Base-by-base conservation (phyloP, 768 basidiomycete species). In the Leucosporidium scottii region DNA sequence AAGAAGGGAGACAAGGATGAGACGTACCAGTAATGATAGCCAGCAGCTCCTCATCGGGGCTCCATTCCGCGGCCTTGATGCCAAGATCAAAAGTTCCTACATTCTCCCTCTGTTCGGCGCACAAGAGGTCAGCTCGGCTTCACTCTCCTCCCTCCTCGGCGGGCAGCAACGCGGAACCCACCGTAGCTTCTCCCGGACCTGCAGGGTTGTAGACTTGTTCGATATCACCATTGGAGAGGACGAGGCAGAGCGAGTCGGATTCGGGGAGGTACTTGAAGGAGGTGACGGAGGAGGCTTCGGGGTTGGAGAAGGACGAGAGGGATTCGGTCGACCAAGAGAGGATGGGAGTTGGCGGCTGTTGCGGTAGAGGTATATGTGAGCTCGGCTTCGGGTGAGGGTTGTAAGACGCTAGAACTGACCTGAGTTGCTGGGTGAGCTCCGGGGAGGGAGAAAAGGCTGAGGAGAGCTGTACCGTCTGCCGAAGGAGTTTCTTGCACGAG, bases 1-100 rank as follows among this genome's bases (percentile, higher is more conserved):
- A 34, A 10, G 34, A 34, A 10, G 39, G 39, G 6, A 44, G 39
- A 44, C 8, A 17, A 15, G 39, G 15, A 13, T 2, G 20, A 23
- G 34, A 67, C 80, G 57, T 67, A 87, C 92, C 89, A 54, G 91
- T 96, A 9, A 89, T 81, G 27, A 97, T 81, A 1, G 85, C 85
- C 18, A 99, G 81, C n/a, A 90, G 79, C 12, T 90, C 86, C 64
- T 94, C 90, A 77, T 99, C 96, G 6, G 94, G 91, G 70, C 87
- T 87, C 93, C 94, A 98, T 18, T 84, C 81, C 17, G 90, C 93
- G 1, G 87, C 86, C 36, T 85, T 78, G 59, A 99, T 87, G 0
- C 90, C 92, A 17, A 85, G 82, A 64, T 96, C 93, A 10, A 98
- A 85, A 0, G 87, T 86, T 21, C 94, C 94, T 63, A 93, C 87